These are phyloP conservation scores for Corniculantispora saksenae DNA, from an alignment of 2,329 filamentous ascomycete species.

Conservation along the genomic window DNA sequence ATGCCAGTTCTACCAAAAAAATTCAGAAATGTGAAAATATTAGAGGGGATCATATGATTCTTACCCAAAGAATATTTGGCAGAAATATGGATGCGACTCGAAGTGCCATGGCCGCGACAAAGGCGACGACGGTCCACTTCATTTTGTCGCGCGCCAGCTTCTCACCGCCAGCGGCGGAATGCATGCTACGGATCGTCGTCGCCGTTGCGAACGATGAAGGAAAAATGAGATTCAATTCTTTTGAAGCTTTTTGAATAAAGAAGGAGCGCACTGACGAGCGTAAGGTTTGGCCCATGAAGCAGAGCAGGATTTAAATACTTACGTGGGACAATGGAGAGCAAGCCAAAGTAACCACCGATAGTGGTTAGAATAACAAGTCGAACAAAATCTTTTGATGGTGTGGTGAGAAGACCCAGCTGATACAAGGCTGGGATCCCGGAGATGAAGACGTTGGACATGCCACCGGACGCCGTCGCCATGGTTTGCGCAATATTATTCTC, in stretches of 20 bases:
- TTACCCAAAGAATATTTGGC: constrained; percentile 15
- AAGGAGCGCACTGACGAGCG: constrained; percentile 2
- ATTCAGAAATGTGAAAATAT: neutral
- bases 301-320: neutral
- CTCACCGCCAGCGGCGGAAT: constrained; percentile 15
- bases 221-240: constrained; percentile 18
- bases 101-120: constrained; percentile 16
- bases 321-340: constrained; percentile 13
- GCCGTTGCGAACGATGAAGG: constrained; percentile 17
- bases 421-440: constrained; percentile 22
- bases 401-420: constrained; percentile 17
- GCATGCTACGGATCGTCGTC: constrained; percentile 18
- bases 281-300: neutral
- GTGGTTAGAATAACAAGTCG: constrained; percentile 12
- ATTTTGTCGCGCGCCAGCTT: constrained; percentile 11
- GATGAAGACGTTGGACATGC: constrained; percentile 20
- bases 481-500: constrained; percentile 21
- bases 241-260: constrained; percentile 8
- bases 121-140: constrained; percentile 17
- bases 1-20: constrained; percentile 7
- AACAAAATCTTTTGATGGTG: constrained; percentile 12
- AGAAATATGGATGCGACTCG: constrained; percentile 12
- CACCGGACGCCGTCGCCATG: constrained; percentile 17
- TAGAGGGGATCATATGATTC: neutral
- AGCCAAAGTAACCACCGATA: constrained; percentile 17